Conservation (phyloP, 129 eudicot genomes). For the Centrapalus pauciflorus region DNA sequence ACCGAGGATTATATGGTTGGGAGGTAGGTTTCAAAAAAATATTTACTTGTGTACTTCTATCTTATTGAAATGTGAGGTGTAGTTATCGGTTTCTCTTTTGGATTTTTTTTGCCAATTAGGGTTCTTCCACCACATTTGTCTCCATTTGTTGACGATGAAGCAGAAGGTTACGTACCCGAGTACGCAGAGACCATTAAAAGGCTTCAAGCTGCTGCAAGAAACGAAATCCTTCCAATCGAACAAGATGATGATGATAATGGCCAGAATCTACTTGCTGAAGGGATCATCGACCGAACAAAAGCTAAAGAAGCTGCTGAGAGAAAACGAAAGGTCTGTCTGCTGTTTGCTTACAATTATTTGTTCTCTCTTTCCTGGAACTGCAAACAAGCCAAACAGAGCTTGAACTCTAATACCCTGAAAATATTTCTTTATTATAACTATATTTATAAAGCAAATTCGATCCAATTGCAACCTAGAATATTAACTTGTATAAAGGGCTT, state of each 20-base stretch:
- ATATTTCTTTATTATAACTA: no score
- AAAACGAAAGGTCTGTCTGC: constrained; percentile 45
- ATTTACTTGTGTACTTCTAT: no score
- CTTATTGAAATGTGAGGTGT: no score
- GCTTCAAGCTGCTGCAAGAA: constrained; percentile 82
- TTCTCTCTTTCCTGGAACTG: no score
- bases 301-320: constrained; percentile 72
- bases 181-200: constrained; percentile 82
- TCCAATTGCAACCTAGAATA: no score
- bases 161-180: constrained; percentile 82
- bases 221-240: constrained; percentile 76
- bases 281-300: constrained; percentile 60
- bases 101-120: constrained; percentile 21
- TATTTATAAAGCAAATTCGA: no score
- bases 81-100: no score
- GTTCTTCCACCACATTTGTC: constrained; percentile 91
- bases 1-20: constrained; percentile 79
- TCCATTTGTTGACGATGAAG: constrained; percentile 88
- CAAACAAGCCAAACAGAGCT: no score
- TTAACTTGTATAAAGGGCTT: no score
- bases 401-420: no score
- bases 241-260: constrained; percentile 67
- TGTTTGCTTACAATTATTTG: neutral
- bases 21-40: constrained; percentile 41
- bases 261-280: constrained; percentile 52